Percentiles rank a stretch among this genome's conserved stretches.
Evolutionary conservation across 306 rosid species (phyloP).

Genomic region (Trichosanthes cucumerina): DNA sequence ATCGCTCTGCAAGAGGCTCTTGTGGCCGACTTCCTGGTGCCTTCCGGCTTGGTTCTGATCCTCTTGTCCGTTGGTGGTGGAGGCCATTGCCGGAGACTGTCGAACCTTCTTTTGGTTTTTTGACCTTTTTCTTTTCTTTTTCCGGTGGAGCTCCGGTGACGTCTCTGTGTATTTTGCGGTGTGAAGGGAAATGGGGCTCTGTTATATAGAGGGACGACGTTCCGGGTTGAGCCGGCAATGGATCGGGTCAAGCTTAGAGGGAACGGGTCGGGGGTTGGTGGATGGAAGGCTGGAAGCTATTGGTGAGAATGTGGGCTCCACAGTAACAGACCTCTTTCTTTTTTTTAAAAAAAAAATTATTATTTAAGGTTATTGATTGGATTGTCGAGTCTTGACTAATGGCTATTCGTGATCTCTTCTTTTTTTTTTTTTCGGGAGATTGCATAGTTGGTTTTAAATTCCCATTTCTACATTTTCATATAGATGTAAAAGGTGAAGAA

Average conservation of each 20-base stretch:
- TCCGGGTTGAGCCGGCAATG: slow-evolving; percentile 32
- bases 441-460: too few relatives aligned
- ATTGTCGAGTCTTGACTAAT: too few relatives aligned
- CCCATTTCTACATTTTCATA: too few relatives aligned
- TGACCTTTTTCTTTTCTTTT: neutral
- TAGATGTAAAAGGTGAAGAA: too few relatives aligned
- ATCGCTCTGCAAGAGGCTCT: slow-evolving; percentile 91
- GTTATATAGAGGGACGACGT: slow-evolving; percentile 16
- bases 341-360: too few relatives aligned
- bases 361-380: too few relatives aligned
- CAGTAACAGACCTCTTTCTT: neutral
- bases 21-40: slow-evolving; percentile 98
- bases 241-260: neutral
- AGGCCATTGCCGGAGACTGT: slow-evolving; percentile 38
- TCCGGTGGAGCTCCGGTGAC: neutral
- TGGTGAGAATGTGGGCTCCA: neutral
- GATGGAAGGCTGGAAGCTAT: neutral
- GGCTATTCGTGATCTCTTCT: too few relatives aligned
- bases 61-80: slow-evolving; percentile 44
- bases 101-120: neutral
- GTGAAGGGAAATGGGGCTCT: neutral
- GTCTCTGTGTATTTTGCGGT: neutral
- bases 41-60: slow-evolving; percentile 44
- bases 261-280: slow-evolving; percentile 6
- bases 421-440: too few relatives aligned